A percentile compares a stretch with the other conserved stretches of the same genome.
Conservation (phyloP, 441 rosid genomes). For the Populus tomentosa region DNA sequence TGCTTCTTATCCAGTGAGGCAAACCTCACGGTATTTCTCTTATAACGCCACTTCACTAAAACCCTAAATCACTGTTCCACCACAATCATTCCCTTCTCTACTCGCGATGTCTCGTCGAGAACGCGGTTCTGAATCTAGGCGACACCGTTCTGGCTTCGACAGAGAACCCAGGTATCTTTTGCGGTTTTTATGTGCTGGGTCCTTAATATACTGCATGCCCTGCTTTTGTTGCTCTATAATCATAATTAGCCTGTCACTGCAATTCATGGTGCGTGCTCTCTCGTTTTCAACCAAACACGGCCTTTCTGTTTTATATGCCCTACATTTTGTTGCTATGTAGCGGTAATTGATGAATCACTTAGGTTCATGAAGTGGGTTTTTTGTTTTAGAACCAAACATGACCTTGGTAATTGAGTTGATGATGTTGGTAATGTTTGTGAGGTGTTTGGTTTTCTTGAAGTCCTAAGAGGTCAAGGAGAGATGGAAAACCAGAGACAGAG, state of each 20-base stretch:
- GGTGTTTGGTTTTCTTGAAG: conserved; percentile 20
- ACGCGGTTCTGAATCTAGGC: conserved; percentile 53
- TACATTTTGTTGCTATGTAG: background rate
- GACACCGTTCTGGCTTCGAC: conserved; percentile 56
- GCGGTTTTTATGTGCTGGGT: background rate
- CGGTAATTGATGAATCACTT: background rate
- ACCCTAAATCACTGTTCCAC: background rate
- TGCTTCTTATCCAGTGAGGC: background rate
- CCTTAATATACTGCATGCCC: background rate
- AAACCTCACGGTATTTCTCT: background rate
- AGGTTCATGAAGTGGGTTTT: background rate
- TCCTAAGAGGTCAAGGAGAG: conserved; percentile 83
- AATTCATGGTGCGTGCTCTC: background rate
- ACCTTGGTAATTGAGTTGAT: background rate
- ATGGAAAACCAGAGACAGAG: conserved; percentile 55
- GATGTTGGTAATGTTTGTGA: background rate
- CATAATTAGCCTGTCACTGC: background rate
- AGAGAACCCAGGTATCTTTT: conserved; percentile 57
- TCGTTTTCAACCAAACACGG: background rate
- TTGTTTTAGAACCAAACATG: background rate
- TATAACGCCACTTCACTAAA: background rate
- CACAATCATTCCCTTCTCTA: background rate
- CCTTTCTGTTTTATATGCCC: background rate
- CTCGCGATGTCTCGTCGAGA: conserved; percentile 10
- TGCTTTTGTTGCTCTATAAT: background rate